Evolutionary conservation across 768 basidiomycete genomes (phyloP).

Genomic region (Xerocomus spinulosus): DNA sequence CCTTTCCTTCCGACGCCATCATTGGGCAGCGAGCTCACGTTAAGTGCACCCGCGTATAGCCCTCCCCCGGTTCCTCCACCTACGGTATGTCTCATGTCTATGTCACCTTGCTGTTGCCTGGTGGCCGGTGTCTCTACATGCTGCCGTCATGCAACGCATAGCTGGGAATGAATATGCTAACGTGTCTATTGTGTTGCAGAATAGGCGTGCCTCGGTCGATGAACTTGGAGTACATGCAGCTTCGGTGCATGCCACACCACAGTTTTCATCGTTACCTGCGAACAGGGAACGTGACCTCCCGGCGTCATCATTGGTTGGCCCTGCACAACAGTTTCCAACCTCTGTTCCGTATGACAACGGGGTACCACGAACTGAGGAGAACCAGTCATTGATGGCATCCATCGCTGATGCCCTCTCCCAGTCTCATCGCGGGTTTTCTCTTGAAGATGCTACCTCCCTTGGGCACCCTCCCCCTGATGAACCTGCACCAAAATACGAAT

Average conservation of each 20-base stretch:
- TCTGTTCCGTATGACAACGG: constrained; percentile 7
- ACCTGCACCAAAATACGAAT: constrained; percentile 37
- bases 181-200: constrained; percentile 6
- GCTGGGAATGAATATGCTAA: constrained; percentile 10
- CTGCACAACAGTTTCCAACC: constrained; percentile 3
- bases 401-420: constrained; percentile 36
- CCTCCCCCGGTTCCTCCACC: constrained; percentile 10
- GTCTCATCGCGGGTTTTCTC: constrained; percentile 21
- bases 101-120: constrained; percentile 19
- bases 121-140: constrained; percentile 8
- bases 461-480: constrained; percentile 27
- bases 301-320: constrained; percentile 8
- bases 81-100: constrained; percentile 14
- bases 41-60: constrained; percentile 13
- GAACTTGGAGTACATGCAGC: constrained; percentile 23
- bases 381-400: constrained; percentile 36
- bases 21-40: constrained; percentile 28
- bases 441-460: constrained; percentile 21
- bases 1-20: constrained; percentile 32
- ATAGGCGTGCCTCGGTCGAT: constrained; percentile 21
- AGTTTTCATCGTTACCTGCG: constrained; percentile 64
- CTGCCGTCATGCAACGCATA: constrained; percentile 13
- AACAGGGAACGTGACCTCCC: constrained; percentile 36
- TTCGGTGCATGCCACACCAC: constrained; percentile 9
- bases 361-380: constrained; percentile 15